Evolutionary conservation across 2,329 filamentous ascomycete genomes (phyloP).

Genomic region (Pseudogymnoascus sp.): DNA sequence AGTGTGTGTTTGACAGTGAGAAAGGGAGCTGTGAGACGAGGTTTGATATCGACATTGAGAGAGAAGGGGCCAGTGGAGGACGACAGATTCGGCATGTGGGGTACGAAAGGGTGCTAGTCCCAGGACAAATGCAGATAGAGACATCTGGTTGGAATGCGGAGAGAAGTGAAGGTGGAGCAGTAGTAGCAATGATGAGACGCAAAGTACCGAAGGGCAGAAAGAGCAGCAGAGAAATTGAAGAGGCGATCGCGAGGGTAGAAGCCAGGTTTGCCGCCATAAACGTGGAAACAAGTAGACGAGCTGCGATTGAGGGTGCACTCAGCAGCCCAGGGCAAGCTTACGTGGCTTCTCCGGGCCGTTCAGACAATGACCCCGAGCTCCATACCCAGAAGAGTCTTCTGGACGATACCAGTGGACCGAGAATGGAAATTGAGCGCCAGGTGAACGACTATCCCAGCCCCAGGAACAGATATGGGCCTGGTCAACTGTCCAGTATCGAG

Average conservation of each 20-base stretch:
- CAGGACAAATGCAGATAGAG: not conserved
- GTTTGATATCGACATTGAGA: constrained; percentile 1
- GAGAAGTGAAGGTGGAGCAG: not conserved
- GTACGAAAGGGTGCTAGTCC: not conserved
- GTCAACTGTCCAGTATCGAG: not conserved
- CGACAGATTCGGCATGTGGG: not conserved
- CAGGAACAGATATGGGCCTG: not conserved
- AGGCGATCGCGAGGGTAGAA: constrained; percentile 1
- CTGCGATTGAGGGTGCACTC: not conserved
- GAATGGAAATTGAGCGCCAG: constrained; percentile 21
- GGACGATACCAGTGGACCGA: constrained; percentile 10
- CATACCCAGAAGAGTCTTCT: not conserved
- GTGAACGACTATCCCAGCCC: not conserved
- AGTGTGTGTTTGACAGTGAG: not conserved
- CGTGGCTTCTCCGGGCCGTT: not conserved
- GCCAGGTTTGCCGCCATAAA: not conserved
- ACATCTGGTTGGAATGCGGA: not conserved
- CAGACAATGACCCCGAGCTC: not conserved
- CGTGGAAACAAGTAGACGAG: not conserved
- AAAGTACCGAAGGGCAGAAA: not conserved
- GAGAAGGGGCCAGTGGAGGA: not conserved
- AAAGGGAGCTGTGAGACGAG: not conserved
- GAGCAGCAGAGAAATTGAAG: constrained; percentile 3
- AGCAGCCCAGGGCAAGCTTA: not conserved
- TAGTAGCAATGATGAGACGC: not conserved